These are phyloP conservation scores for Epichloe amarillans DNA, from an alignment of 2,329 filamentous ascomycete genomes.

Conservation along the genomic window DNA sequence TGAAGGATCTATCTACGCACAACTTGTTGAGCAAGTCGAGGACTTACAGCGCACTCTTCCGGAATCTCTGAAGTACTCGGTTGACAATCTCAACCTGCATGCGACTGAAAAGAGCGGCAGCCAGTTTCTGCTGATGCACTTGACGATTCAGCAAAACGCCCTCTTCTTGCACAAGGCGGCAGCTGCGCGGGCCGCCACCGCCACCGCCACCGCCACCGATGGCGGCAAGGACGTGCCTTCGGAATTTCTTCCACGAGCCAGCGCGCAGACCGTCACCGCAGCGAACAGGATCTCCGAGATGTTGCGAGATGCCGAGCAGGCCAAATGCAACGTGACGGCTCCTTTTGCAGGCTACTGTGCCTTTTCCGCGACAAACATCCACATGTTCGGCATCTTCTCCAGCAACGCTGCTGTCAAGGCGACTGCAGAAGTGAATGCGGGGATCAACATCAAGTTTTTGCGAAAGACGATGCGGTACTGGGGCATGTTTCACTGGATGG, in stretches of 20 bases:
- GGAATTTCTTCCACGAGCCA: conserved; percentile 63
- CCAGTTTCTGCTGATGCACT: conserved; percentile 86
- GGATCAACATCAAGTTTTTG: conserved; percentile 79
- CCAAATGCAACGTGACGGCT: conserved; percentile 59
- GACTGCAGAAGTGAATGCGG: conserved; percentile 69
- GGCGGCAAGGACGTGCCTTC: conserved; percentile 59
- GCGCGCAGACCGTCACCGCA: conserved; percentile 63
- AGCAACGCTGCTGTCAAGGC: conserved; percentile 64
- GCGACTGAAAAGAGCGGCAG: conserved; percentile 75
- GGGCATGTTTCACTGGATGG: conserved; percentile 98
- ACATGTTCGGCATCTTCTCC: conserved; percentile 83
- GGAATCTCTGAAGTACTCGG: conserved; percentile 55
- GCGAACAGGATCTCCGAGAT: conserved; percentile 79
- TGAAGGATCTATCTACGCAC: conserved; percentile 60
- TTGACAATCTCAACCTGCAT: conserved; percentile 74
- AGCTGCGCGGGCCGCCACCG: conserved; percentile 48
- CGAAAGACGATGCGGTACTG: conserved; percentile 94
- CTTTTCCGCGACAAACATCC: conserved; percentile 87
- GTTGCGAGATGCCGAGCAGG: conserved; percentile 62
- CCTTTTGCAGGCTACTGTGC: conserved; percentile 93
- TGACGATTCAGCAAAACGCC: conserved; percentile 77
- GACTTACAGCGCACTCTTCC: conserved; percentile 60
- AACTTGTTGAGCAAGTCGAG: conserved; percentile 57
- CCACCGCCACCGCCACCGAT: conserved; percentile 22
- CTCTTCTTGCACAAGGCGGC: conserved; percentile 86